Evolutionary conservation across 192 early-diverging fungal genomes (phyloP), one percentile per base, ranked within the genome.

Genomic region (Entrophospora sp.): DNA sequence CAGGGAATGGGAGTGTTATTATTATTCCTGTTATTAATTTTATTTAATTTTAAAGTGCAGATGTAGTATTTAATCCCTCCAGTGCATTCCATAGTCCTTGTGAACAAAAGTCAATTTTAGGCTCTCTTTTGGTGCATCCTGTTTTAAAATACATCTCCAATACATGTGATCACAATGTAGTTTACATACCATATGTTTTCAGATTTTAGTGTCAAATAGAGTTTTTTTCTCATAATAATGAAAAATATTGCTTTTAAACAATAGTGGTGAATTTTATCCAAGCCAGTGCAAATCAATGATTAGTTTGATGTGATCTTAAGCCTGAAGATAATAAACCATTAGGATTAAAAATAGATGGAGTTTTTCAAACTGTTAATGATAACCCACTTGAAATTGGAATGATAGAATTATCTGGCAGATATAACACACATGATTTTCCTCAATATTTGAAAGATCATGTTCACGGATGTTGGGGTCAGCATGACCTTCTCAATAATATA

Each of bases 101-200:
- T 35, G 51, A 27, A 53, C 20, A 66, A 12, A 49, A 66, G 57
- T 31, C 49, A 38, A 12, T 43, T 34, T 28, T 66, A 18, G 64
- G 64, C 10, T 66, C 35, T 9, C 42, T 66, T 6, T 22, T 66
- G 30, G 27, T 66, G 20, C 64, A 66, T 55, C 49, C 64, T 8
- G 35, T 66, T 24, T 35, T 66, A 13, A 22, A 66, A 27, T 43
- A 40, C 16, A 18, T 66, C 34, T 27, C 32, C 12, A 66, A 53
- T 32, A 28, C 65, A 30, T 43, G 9, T 36, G 32, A 57, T 16
- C 30, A 12, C 20, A 14, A 6, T 14, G 18, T 35, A 22, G 35
- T 57, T 18, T 57, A 57, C 18, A 18, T 57, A 2, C n/a, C 55
- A 32, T 52, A 52, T 24, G 49, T 31, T 52, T 52, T 49, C 28